Evolutionary conservation across 2,329 filamentous ascomycete genomes (phyloP), one percentile per base, ranked within the genome.

Genomic region (Beauveria pseudobassiana): DNA sequence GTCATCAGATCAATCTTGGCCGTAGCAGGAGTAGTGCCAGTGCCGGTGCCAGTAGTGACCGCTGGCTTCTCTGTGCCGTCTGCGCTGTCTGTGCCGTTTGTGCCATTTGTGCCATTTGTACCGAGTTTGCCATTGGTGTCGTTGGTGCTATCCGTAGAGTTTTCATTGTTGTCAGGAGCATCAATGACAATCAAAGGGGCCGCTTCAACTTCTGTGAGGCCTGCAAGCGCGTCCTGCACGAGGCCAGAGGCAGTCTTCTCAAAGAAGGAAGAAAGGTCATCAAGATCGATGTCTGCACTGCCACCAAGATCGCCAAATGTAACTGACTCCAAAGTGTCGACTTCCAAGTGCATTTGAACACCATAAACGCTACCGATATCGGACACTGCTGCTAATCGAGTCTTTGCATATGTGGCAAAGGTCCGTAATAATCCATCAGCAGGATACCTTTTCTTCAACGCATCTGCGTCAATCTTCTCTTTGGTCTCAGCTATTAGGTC

Each of bases 261-360:
- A 54, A 78, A 74, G 62, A 78, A 75, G 1, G 76, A 76, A 16
- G 74, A 76, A 5, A 77, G 67, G 40, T 78, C 75, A 51, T 76
- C 75, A 63, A 76, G 64, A 59, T 78, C 75, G 5, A 76, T 64
- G 24, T 74, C 73, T 18, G 66, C 63, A 14, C 75, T 70, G 22
- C 66, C 71, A 0, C 65, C 56, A 6, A 63, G 64, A 24, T 73
- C 71, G 6, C 62, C 38, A 50, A 65, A 64, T n/a, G 69, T 64
- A 34, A 72, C 65, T 5, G 68, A 59, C 22, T 72, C 71, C 9
- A 66, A 65, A 4, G 67, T 64, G 30, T 69, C 68, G 14, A 70
- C 67, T 10, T 64, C 67, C 3, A 71, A 59, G 18, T 74, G 70
- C 51, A 77, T 71, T 3, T 71, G 66, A 50, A 77, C 67, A 20